Conservation (phyloP, 176 grass and related monocot species). For the Coix lacrymajobi region DNA sequence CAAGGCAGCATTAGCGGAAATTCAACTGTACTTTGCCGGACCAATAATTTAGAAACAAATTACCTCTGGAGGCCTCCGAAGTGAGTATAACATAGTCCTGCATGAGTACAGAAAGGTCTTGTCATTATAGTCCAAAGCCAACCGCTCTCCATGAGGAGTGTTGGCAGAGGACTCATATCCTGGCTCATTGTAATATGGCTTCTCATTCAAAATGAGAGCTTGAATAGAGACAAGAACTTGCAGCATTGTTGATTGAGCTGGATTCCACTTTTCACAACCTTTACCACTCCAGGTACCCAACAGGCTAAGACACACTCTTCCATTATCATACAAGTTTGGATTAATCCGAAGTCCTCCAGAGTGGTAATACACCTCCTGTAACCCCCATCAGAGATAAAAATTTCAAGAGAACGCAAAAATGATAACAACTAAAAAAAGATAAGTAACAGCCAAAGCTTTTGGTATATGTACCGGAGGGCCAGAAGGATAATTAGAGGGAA, state of each 20-base stretch:
- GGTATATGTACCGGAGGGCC: constrained; percentile 53
- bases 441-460: background rate
- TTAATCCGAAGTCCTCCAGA: constrained; percentile 76
- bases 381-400: background rate
- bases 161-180: constrained; percentile 34
- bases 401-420: constrained; percentile 1
- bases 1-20: background rate
- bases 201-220: constrained; percentile 87
- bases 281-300: constrained; percentile 72
- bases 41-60: background rate
- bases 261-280: constrained; percentile 82
- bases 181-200: constrained; percentile 91
- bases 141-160: constrained; percentile 23
- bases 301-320: constrained; percentile 88
- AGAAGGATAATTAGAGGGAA: constrained; percentile 52
- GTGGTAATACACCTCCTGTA: constrained; percentile 68
- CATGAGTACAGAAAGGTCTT: constrained; percentile 55
- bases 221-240: constrained; percentile 93
- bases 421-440: background rate
- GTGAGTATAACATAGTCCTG: constrained; percentile 88
- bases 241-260: constrained; percentile 78
- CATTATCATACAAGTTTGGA: constrained; percentile 71
- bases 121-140: constrained; percentile 52
- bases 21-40: background rate
- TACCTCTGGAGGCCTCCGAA: constrained; percentile 75